phyloP scores from a whole-genome alignment of 176 grass and related monocot genomes.

The Aegilops umbellulata region DNA sequence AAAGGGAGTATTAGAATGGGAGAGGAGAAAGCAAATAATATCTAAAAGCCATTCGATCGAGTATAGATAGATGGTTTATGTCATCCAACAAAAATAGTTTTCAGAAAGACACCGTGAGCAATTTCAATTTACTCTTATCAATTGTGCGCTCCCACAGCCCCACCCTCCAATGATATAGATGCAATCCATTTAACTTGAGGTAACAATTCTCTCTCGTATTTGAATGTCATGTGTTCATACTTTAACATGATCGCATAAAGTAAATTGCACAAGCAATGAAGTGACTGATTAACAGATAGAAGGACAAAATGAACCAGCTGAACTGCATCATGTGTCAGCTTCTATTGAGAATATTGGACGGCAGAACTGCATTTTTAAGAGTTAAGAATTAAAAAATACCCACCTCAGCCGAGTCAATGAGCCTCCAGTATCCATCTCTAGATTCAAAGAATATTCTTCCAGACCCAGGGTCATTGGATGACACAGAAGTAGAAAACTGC shows the following conservation, averaged over 20 bases:
- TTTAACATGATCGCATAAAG: background rate
- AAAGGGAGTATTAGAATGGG: background rate
- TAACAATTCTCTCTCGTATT: background rate
- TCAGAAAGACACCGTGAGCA: background rate
- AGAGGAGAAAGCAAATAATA: background rate
- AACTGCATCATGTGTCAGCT: background rate
- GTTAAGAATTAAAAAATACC: slow-evolving; percentile 19
- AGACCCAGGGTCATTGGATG: slow-evolving; percentile 86
- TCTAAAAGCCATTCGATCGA: background rate
- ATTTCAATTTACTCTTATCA: background rate
- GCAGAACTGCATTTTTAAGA: background rate
- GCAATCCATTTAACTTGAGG: background rate
- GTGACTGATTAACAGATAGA: background rate
- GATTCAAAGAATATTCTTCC: slow-evolving; percentile 95
- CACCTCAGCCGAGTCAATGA: slow-evolving; percentile 92
- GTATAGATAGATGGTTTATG: background rate
- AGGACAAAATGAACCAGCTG: slow-evolving; percentile 4
- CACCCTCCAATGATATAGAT: background rate
- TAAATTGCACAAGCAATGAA: background rate
- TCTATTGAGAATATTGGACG: background rate
- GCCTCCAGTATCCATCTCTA: slow-evolving; percentile 72
- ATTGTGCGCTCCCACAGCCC: background rate
- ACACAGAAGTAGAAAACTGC: slow-evolving; percentile 82
- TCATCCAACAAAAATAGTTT: slow-evolving; percentile 12
- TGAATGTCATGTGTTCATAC: background rate